A percentile compares a stretch with the other conserved stretches of the same genome.
phyloP scores from a whole-genome alignment of 2,329 filamentous ascomycete genomes.

The Aspergillus brunneoviolaceus region DNA sequence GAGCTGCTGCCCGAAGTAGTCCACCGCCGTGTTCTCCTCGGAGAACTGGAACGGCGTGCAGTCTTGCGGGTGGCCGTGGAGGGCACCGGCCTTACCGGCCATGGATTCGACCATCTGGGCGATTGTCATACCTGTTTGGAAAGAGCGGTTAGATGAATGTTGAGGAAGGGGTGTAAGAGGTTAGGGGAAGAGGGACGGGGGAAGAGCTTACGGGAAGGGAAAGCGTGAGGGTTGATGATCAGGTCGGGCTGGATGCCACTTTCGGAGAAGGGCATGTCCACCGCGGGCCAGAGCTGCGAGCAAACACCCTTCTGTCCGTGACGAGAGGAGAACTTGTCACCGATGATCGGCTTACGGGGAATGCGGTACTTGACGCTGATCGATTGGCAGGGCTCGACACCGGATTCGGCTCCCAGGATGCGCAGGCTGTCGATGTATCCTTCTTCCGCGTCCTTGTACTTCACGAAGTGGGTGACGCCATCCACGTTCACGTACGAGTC shows the following conservation, averaged over 20 bases:
- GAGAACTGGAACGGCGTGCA: slow-evolving; percentile 93
- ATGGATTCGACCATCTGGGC: slow-evolving; percentile 99
- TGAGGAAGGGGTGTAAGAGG: neutral
- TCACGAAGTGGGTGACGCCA: slow-evolving; percentile 80
- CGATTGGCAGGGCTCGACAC: slow-evolving; percentile 78
- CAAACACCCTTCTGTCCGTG: slow-evolving; percentile 98
- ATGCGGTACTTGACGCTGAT: slow-evolving; percentile 92
- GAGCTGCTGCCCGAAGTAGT: slow-evolving; percentile 95
- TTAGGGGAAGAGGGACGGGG: neutral
- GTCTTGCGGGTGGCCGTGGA: slow-evolving; percentile 95
- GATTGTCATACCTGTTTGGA: slow-evolving; percentile 74
- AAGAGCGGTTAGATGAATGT: slow-evolving; percentile 7
- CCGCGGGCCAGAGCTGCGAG: slow-evolving; percentile 90
- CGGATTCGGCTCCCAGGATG: slow-evolving; percentile 80
- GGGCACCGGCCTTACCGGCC: slow-evolving; percentile 87
- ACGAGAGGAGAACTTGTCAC: slow-evolving; percentile 98
- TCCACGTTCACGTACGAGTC: slow-evolving; percentile 81
- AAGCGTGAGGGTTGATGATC: slow-evolving; percentile 99
- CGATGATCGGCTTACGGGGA: slow-evolving; percentile 86
- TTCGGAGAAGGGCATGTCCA: slow-evolving; percentile 96
- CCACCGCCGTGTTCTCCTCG: slow-evolving; percentile 84
- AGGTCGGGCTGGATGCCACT: slow-evolving; percentile 94
- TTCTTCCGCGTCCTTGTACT: slow-evolving; percentile 89
- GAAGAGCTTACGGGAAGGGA: slow-evolving; percentile 71
- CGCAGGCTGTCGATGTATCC: slow-evolving; percentile 92